Conservation (phyloP, 768 basidiomycete species). For the Termitomyces sp. region DNA sequence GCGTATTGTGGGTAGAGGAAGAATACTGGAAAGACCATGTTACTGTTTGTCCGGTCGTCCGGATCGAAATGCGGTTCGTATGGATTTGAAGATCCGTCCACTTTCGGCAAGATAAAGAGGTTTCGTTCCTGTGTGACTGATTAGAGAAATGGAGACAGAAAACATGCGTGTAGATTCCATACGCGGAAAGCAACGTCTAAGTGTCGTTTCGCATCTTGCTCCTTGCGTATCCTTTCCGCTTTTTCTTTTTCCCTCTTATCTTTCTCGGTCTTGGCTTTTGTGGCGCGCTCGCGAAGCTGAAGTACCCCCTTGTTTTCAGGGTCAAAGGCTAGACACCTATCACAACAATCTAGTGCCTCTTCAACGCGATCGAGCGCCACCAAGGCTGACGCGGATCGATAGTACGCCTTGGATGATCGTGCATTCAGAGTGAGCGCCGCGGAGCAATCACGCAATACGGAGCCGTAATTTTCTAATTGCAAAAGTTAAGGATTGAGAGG, state of each 20-base stretch:
- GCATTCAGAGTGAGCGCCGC: constrained; percentile 62
- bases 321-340: constrained; percentile 63
- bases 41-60: constrained; percentile 56
- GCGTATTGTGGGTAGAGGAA: constrained; percentile 91
- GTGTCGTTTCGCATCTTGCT: constrained; percentile 49
- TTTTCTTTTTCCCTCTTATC: constrained; percentile 51
- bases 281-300: constrained; percentile 45
- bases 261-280: constrained; percentile 45
- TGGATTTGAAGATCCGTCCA: constrained; percentile 52
- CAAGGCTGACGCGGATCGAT: constrained; percentile 80
- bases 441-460: constrained; percentile 84
- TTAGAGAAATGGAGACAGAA: constrained; percentile 4
- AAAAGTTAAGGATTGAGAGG: constrained; percentile 1
- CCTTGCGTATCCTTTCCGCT: constrained; percentile 46
- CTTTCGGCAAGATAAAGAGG: constrained; percentile 54
- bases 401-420: constrained; percentile 78
- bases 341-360: constrained; percentile 84
- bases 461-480: constrained; percentile 78
- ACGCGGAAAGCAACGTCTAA: constrained; percentile 68
- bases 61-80: constrained; percentile 66
- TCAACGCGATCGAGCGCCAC: constrained; percentile 69
- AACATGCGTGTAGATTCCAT: constrained; percentile 21
- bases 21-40: constrained; percentile 83
- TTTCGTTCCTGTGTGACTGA: constrained; percentile 64
- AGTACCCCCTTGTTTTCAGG: constrained; percentile 53